A percentile compares a stretch with the other conserved stretches of the same genome.
These are phyloP conservation scores for Panaeolus cyanescens DNA, from an alignment of 768 basidiomycete species.

Conservation along the genomic window DNA sequence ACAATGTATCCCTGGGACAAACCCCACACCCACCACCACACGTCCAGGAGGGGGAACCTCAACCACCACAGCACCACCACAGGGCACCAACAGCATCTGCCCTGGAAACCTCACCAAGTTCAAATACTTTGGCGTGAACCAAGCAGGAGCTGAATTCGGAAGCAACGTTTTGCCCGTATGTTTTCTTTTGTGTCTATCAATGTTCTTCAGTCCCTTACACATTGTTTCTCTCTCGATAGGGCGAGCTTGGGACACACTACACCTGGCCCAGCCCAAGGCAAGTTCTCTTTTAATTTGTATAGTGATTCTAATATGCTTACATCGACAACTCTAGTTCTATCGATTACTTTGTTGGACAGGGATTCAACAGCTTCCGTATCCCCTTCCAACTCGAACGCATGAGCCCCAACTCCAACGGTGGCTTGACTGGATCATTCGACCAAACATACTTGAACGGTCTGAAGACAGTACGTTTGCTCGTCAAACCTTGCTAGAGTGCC, in stretches of 20 bases:
- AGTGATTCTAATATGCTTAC: neutral
- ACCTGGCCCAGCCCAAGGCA: conserved; percentile 51
- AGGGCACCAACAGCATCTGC: conserved; percentile 31
- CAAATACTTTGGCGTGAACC: conserved; percentile 63
- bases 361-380: conserved; percentile 65
- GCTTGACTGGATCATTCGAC: conserved; percentile 56
- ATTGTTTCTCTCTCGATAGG: conserved; percentile 21
- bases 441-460: conserved; percentile 52
- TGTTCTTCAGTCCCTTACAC: neutral
- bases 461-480: conserved; percentile 38
- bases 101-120: conserved; percentile 47
- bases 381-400: conserved; percentile 63
- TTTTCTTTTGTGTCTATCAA: neutral
- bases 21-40: neutral
- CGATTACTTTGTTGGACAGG: conserved; percentile 56
- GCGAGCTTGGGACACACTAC: conserved; percentile 43
- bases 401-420: conserved; percentile 45
- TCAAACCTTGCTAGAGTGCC: neutral
- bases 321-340: conserved; percentile 23
- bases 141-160: conserved; percentile 68
- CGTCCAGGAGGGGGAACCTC: conserved; percentile 18
- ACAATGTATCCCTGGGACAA: conserved; percentile 42
- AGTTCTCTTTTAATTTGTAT: neutral
- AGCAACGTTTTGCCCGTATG: conserved; percentile 47
- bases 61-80: conserved; percentile 23